Evolutionary conservation across 2,329 filamentous ascomycete genomes (phyloP).

Genomic region (Diaporthe vexans): DNA sequence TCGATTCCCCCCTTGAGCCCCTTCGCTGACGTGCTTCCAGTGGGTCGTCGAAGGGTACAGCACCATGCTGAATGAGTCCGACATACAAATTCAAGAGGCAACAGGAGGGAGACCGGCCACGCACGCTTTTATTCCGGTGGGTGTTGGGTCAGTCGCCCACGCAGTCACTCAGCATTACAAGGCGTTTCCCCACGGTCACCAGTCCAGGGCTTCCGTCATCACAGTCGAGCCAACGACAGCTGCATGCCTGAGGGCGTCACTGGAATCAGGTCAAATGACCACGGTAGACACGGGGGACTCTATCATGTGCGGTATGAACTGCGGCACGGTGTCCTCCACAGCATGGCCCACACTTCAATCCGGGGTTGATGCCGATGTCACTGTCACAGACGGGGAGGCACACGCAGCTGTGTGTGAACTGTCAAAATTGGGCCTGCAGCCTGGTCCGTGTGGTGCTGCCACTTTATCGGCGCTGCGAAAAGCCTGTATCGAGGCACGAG

Average conservation of each 20-base stretch:
- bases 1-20: too few relatives aligned
- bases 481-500: conserved; percentile 48
- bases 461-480: conserved; percentile 60
- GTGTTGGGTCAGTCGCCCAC: conserved; percentile 81
- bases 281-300: conserved; percentile 70
- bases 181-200: conserved; percentile 30
- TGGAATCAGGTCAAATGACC: conserved; percentile 62
- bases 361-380: conserved; percentile 72
- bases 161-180: conserved; percentile 78
- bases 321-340: conserved; percentile 75
- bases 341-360: conserved; percentile 73
- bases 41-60: conserved; percentile 86
- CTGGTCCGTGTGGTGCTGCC: conserved; percentile 75
- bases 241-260: conserved; percentile 68
- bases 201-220: conserved; percentile 61
- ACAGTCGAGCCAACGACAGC: conserved; percentile 79
- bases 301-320: conserved; percentile 83
- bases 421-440: conserved; percentile 58
- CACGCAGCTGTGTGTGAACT: conserved; percentile 72
- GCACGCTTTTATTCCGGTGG: conserved; percentile 75
- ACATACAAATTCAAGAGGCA: conserved; percentile 67
- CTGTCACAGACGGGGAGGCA: conserved; percentile 73
- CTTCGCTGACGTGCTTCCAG: conserved; percentile 47
- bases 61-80: conserved; percentile 79
- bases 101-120: conserved; percentile 55